Evolutionary conservation across 148 eudicot species (phyloP).

Genomic region (Vaccinium corymbosum): DNA sequence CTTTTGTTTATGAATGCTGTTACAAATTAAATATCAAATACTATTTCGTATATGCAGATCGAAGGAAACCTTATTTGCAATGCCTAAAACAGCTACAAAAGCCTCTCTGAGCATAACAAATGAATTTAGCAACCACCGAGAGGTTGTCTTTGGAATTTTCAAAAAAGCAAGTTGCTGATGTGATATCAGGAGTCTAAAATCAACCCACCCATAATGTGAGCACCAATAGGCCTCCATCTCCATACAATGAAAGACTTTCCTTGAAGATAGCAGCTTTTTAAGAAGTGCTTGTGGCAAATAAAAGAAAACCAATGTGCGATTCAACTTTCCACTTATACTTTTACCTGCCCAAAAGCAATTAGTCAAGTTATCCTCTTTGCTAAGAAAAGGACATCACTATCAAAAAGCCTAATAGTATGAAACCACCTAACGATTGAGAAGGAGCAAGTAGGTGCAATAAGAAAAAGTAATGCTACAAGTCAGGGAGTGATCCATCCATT

Average conservation of each 20-base stretch:
- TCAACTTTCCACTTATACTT: conserved; percentile 4
- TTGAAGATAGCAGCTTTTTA: background rate
- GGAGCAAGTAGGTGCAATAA: background rate
- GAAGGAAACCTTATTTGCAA: background rate
- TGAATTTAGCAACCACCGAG: background rate
- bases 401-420: background rate
- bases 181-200: background rate
- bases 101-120: background rate
- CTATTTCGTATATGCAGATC: no score
- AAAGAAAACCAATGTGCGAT: background rate
- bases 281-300: background rate
- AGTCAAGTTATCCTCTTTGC: background rate
- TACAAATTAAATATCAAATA: no score
- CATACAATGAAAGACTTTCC: background rate
- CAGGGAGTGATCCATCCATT: background rate
- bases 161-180: background rate
- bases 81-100: no score
- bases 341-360: background rate
- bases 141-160: conserved; percentile 3
- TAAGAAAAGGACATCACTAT: background rate
- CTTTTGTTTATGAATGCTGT: no score
- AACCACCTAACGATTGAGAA: no score
- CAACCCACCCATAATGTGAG: conserved; percentile 5
- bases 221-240: conserved; percentile 9
- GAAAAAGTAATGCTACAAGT: background rate